Conservation (phyloP, 345 rosid species). For the Linum lewisii region DNA sequence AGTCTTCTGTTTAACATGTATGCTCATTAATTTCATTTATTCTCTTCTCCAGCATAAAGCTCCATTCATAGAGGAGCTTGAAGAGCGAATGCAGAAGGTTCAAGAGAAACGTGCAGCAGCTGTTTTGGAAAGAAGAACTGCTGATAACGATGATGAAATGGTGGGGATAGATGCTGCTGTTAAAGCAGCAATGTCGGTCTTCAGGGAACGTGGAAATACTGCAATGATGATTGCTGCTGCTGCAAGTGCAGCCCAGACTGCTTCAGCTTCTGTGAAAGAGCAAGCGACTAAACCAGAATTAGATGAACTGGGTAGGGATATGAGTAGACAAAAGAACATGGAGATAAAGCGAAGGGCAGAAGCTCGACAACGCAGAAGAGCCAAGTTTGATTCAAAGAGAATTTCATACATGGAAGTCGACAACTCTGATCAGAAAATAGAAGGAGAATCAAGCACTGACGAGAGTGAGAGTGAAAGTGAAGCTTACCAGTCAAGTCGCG, state of each 20-base stretch:
- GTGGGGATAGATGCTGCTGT: constrained; percentile 76
- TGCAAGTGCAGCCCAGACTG: constrained; percentile 65
- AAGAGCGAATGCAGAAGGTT: constrained; percentile 76
- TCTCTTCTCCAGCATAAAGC: constrained; percentile 55
- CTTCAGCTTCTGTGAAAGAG: constrained; percentile 50
- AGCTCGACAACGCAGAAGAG: constrained; percentile 66
- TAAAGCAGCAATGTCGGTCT: constrained; percentile 59
- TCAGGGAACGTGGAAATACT: constrained; percentile 54
- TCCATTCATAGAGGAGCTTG: constrained; percentile 79
- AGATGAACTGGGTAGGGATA: constrained; percentile 95
- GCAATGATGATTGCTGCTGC: constrained; percentile 55
- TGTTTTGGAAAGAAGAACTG: constrained; percentile 63
- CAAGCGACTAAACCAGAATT: constrained; percentile 55
- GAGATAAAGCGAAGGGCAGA: constrained; percentile 70
- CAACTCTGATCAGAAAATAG: constrained; percentile 46
- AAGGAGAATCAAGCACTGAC: constrained; percentile 97
- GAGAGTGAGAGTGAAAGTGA: constrained; percentile 85
- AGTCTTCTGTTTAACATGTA: not conserved
- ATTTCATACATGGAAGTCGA: constrained; percentile 62
- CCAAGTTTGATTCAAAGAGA: constrained; percentile 59
- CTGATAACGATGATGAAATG: constrained; percentile 81
- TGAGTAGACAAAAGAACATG: constrained; percentile 76
- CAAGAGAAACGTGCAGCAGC: constrained; percentile 66
- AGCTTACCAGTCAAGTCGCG: constrained; percentile 67
- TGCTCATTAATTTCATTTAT: constrained; percentile 3